A percentile compares a stretch with the other conserved stretches of the same genome.
Conservation (phyloP, 2,329 filamentous ascomycete genomes). For the Aspergillus hiratsukae region DNA sequence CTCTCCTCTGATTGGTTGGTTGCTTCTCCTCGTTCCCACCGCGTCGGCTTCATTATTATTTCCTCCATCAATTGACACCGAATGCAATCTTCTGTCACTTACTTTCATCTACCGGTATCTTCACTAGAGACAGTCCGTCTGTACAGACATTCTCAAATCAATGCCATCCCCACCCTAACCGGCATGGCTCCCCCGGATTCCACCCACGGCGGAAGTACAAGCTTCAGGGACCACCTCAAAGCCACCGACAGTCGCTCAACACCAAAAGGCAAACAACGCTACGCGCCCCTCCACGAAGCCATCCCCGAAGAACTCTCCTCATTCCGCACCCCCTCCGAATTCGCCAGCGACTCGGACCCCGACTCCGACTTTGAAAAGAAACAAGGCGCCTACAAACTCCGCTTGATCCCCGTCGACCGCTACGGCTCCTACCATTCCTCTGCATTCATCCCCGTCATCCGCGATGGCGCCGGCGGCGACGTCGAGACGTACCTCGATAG, state of each 20-base stretch:
- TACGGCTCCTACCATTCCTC: background rate
- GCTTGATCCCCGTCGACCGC: constrained; percentile 11
- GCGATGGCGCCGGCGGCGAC: constrained; percentile 16
- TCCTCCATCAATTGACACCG: too few species aligned
- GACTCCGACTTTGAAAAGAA: constrained; percentile 7
- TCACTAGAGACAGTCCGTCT: background rate
- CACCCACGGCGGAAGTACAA: constrained; percentile 1
- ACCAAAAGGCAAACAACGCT: constrained; percentile 4
- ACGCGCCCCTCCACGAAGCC: constrained; percentile 14
- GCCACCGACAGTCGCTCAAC: background rate
- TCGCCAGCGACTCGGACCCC: constrained; percentile 4
- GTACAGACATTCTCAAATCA: background rate
- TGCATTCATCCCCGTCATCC: constrained; percentile 11
- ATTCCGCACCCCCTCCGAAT: background rate
- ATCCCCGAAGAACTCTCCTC: constrained; percentile 16
- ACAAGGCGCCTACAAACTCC: constrained; percentile 12
- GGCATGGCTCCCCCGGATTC: constrained; percentile 1
- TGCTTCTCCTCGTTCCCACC: background rate
- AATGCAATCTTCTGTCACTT: too few species aligned
- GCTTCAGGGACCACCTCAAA: constrained; percentile 1
- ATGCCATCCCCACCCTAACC: background rate
- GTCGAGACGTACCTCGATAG: constrained; percentile 20
- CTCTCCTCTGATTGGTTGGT: background rate
- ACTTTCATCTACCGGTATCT: background rate
- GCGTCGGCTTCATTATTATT: background rate